These are phyloP conservation scores for Melocanna baccifera DNA, from an alignment of 176 grass and related monocot species.

Conservation along the genomic window DNA sequence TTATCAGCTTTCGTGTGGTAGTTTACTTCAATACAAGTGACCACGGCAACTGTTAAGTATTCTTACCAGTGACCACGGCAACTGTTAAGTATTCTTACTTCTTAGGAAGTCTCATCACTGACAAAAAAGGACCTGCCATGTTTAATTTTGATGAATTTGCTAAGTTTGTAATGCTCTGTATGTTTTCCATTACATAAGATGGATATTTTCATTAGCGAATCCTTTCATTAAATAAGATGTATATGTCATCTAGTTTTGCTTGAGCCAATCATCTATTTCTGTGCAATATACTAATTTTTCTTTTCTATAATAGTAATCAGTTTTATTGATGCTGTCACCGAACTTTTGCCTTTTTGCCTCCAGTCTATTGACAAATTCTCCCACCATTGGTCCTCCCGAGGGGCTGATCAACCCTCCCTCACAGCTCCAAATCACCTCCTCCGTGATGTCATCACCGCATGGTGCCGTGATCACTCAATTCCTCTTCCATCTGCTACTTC, in stretches of 20 bases:
- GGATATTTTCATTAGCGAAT: too few relatives aligned
- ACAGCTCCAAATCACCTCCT: background rate
- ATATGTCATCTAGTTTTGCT: background rate
- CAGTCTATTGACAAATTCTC: constrained; percentile 6
- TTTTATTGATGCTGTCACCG: background rate
- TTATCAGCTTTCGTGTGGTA: background rate
- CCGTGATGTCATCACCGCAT: background rate
- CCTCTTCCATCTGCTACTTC: background rate
- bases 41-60: background rate
- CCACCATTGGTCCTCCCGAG: background rate
- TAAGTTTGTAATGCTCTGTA: background rate
- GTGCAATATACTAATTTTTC: background rate
- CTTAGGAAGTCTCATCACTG: background rate
- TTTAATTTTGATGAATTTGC: background rate
- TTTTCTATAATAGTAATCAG: background rate
- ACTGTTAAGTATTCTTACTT: background rate
- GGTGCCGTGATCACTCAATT: constrained; percentile 3
- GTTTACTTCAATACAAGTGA: background rate
- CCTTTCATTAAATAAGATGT: background rate
- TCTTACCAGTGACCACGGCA: background rate
- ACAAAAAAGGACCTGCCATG: background rate
- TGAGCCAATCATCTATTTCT: background rate
- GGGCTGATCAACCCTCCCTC: background rate
- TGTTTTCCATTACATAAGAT: background rate
- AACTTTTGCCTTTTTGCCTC: background rate